Percentiles rank a stretch among this genome's conserved stretches.
Evolutionary conservation across 106 monocot species (phyloP).

Genomic region (Apostasia ramifera): DNA sequence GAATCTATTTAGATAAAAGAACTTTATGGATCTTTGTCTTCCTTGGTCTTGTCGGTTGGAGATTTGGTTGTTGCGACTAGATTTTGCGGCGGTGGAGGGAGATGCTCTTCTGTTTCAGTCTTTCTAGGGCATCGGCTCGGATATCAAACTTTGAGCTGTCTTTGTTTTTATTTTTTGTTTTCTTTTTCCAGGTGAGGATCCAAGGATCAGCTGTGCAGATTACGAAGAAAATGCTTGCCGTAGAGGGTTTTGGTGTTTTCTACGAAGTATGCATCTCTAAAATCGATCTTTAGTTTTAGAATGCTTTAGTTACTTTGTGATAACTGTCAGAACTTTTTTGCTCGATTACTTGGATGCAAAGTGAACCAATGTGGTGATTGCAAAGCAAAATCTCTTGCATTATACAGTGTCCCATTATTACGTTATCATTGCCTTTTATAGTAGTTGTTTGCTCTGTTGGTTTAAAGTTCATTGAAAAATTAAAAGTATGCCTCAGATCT

Average conservation of each 20-base stretch:
- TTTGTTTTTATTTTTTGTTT: background rate
- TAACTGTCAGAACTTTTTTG: background rate
- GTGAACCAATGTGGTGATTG: background rate
- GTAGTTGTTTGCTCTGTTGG: background rate
- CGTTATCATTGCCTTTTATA: background rate
- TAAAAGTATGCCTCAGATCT: background rate
- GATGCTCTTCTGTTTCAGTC: background rate
- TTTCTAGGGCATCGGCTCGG: too few species aligned
- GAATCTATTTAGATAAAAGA: too few species aligned
- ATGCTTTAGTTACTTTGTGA: too few species aligned
- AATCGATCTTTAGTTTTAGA: background rate
- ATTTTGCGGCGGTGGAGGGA: too few species aligned
- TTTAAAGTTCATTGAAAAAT: background rate
- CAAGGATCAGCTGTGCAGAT: constrained; percentile 64
- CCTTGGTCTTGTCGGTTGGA: background rate
- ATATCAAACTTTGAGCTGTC: background rate
- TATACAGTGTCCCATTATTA: background rate
- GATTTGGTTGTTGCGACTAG: too few species aligned
- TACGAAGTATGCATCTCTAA: constrained; percentile 40
- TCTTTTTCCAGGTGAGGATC: constrained; percentile 47
- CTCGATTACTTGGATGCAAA: background rate
- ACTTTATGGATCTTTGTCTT: background rate
- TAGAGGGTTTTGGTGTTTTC: constrained; percentile 43
- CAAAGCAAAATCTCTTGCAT: background rate
- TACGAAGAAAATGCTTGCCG: constrained; percentile 52